Percentiles rank a stretch among this genome's conserved stretches.
phyloP scores from a whole-genome alignment of 2,329 filamentous ascomycete species.

The Cladorrhinum sp. region DNA sequence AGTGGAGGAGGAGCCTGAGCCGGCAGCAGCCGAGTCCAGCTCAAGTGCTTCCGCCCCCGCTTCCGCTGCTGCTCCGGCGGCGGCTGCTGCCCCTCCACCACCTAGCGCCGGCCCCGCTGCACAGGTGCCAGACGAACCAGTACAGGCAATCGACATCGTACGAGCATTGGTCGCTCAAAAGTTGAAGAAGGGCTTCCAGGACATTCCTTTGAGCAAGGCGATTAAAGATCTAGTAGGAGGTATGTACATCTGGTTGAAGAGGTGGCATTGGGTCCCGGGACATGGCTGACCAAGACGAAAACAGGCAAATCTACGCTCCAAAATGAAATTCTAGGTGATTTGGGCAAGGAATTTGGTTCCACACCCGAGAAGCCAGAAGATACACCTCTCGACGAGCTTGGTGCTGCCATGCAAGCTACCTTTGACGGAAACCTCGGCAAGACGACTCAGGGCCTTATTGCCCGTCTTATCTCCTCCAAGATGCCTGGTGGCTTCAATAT shows the following conservation, averaged over 20 bases:
- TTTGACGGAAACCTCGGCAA: slow-evolving; percentile 98
- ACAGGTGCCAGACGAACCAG: slow-evolving; percentile 79
- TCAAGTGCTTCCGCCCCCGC: slow-evolving; percentile 46
- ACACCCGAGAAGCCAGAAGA: slow-evolving; percentile 99
- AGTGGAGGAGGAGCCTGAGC: slow-evolving; percentile 80
- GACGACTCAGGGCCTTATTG: slow-evolving; percentile 88
- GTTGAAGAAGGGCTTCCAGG: slow-evolving; percentile 86
- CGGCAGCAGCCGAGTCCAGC: slow-evolving; percentile 34
- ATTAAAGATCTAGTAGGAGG: slow-evolving; percentile 98
- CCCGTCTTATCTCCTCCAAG: slow-evolving; percentile 93
- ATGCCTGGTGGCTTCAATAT: slow-evolving; percentile 99
- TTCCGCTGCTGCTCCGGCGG: slow-evolving; percentile 51
- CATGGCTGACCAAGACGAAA: slow-evolving; percentile 1
- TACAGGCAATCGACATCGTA: slow-evolving; percentile 85
- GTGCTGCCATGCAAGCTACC: slow-evolving; percentile 94
- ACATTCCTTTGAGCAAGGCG: slow-evolving; percentile 90
- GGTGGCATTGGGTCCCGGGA: not conserved
- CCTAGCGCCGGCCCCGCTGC: slow-evolving; percentile 81
- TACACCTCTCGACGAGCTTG: slow-evolving; percentile 90
- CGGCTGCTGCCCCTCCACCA: slow-evolving; percentile 57
- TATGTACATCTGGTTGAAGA: slow-evolving; percentile 45
- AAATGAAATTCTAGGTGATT: slow-evolving; percentile 95
- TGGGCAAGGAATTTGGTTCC: slow-evolving; percentile 97
- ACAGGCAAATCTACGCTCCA: slow-evolving; percentile 96
- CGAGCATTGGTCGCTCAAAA: slow-evolving; percentile 91